Evolutionary conservation across 1,139 yeast species (phyloP).

Genomic region (Geotrichum klebahnii): DNA sequence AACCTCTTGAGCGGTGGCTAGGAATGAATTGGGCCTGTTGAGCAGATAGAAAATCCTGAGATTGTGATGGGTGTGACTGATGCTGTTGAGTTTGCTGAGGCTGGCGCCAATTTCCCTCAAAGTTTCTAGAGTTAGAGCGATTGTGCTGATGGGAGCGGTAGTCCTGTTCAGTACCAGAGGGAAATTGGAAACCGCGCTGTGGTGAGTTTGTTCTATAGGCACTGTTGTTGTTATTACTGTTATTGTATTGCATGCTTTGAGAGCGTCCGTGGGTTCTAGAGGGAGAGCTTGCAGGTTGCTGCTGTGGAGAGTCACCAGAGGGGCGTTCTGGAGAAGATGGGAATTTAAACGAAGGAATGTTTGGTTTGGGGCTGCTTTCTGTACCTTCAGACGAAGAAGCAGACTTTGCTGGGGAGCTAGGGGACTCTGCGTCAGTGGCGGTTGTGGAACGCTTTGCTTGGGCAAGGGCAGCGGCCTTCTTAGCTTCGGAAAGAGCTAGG

Average conservation of each 20-base stretch:
- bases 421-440: constrained; percentile 23
- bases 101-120: constrained; percentile 44
- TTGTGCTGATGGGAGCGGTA: constrained; percentile 35
- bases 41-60: constrained; percentile 29
- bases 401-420: constrained; percentile 24
- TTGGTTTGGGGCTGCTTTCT: constrained; percentile 15
- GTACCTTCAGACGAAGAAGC: constrained; percentile 9
- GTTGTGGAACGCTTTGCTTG: constrained; percentile 54
- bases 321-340: constrained; percentile 47
- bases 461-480: constrained; percentile 89
- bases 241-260: no score
- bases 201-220: constrained; percentile 34
- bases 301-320: constrained; percentile 20
- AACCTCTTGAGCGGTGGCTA: constrained; percentile 72
- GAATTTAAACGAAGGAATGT: constrained; percentile 47
- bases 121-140: constrained; percentile 50
- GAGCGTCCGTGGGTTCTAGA: constrained; percentile 32
- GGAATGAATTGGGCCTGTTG: constrained; percentile 59
- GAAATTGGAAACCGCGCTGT: constrained; percentile 44
- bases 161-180: constrained; percentile 39
- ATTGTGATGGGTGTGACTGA: constrained; percentile 22
- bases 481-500: constrained; percentile 89
- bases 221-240: no score
- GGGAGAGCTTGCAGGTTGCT: no score
- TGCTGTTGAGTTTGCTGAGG: no score